Evolutionary conservation across 192 early-diverging fungal species (phyloP).

Genomic region (Rhizophagus clarus): DNA sequence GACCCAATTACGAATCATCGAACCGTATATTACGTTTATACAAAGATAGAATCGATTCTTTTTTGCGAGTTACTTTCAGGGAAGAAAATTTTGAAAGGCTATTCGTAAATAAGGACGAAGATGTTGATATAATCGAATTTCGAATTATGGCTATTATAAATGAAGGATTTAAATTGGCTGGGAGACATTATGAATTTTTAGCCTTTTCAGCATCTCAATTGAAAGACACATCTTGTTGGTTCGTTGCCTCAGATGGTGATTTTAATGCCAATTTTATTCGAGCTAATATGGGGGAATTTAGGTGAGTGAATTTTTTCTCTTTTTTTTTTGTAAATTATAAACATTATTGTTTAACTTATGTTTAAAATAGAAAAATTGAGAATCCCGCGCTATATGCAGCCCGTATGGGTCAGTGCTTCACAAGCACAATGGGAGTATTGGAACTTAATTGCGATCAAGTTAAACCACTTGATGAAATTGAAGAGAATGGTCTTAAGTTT

Average conservation of each 20-base stretch:
- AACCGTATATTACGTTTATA: constrained; percentile 75
- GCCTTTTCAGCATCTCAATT: constrained; percentile 66
- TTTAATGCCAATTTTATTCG: constrained; percentile 64
- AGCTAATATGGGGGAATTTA: constrained; percentile 74
- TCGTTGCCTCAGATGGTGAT: constrained; percentile 32
- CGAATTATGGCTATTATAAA: constrained; percentile 52
- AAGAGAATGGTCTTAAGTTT: constrained; percentile 46
- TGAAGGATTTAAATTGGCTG: constrained; percentile 57
- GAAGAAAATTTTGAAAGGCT: constrained; percentile 59
- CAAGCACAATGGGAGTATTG: constrained; percentile 58
- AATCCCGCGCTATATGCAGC: constrained; percentile 70
- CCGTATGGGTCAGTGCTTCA: constrained; percentile 75
- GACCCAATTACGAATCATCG: constrained; percentile 64
- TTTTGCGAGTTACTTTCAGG: constrained; percentile 68
- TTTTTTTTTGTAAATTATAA: not conserved
- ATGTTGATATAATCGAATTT: constrained; percentile 39
- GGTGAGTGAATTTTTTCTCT: not conserved
- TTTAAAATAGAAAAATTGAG: constrained; percentile 20
- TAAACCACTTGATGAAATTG: constrained; percentile 57
- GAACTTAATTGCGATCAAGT: constrained; percentile 44
- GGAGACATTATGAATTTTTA: constrained; percentile 58
- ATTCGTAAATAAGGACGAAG: constrained; percentile 37
- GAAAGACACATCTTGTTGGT: constrained; percentile 69
- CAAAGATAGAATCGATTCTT: constrained; percentile 50
- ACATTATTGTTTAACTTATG: not conserved